phyloP scores from a whole-genome alignment of 1,284 basidiomycete species.

The Ganoderma sp. region DNA sequence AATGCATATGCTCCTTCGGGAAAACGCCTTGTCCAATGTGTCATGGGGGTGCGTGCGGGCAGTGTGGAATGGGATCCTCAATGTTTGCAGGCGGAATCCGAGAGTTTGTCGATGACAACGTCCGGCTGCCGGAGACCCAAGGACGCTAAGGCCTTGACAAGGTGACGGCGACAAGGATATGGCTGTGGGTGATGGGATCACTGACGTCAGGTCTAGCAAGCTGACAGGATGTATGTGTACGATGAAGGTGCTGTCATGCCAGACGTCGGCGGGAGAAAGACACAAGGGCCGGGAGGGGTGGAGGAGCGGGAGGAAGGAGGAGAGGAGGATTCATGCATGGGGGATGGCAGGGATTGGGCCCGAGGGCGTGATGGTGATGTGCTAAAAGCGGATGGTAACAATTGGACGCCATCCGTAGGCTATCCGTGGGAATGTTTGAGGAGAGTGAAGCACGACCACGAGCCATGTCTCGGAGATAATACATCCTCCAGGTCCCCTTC shows the following conservation, averaged over 20 bases:
- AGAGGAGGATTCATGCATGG: slow-evolving; percentile 8
- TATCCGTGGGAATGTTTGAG: slow-evolving; percentile 31
- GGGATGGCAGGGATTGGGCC: slow-evolving; percentile 21
- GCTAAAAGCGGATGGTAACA: slow-evolving; percentile 28
- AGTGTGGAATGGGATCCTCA: background rate
- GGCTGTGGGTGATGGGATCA: slow-evolving; percentile 7
- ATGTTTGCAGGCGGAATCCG: background rate
- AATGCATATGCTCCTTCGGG: background rate
- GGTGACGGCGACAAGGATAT: background rate
- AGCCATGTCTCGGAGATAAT: slow-evolving; percentile 35
- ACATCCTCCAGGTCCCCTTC: slow-evolving; percentile 25
- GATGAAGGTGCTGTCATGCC: background rate
- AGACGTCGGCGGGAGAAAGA: background rate
- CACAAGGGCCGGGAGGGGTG: background rate
- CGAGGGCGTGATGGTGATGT: slow-evolving; percentile 11
- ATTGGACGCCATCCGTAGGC: slow-evolving; percentile 30
- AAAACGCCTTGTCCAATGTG: background rate
- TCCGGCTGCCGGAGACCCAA: background rate
- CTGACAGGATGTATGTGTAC: slow-evolving; percentile 7
- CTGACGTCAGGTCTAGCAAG: slow-evolving; percentile 7
- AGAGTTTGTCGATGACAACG: background rate
- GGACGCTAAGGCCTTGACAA: background rate
- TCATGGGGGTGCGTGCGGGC: background rate
- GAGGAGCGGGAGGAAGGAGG: slow-evolving; percentile 14
- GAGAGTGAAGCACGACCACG: slow-evolving; percentile 17